These are phyloP conservation scores for Boletus subcaerulescens DNA, from an alignment of 768 basidiomycete genomes.

Conservation along the genomic window DNA sequence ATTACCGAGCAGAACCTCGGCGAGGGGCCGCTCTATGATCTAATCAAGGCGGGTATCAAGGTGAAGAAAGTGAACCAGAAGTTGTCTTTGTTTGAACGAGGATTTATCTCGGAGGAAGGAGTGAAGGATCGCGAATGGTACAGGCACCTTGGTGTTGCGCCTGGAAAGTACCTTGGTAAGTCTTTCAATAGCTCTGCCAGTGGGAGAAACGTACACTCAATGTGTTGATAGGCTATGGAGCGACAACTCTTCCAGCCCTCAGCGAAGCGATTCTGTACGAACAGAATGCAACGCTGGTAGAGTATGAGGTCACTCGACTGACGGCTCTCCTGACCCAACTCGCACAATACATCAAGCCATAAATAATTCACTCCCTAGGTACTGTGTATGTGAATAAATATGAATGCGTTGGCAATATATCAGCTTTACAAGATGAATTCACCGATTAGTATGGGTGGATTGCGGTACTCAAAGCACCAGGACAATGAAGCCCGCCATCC, in stretches of 20 bases:
- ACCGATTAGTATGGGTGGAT: no score
- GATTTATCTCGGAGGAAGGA: constrained; percentile 76
- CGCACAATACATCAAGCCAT: constrained; percentile 32
- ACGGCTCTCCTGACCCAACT: constrained; percentile 52
- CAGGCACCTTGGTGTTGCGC: constrained; percentile 79
- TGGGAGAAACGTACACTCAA: not conserved
- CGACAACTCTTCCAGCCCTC: constrained; percentile 79
- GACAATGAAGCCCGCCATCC: not conserved
- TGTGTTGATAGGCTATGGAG: constrained; percentile 61
- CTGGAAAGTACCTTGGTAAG: constrained; percentile 80
- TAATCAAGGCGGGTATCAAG: constrained; percentile 58
- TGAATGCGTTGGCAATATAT: not conserved
- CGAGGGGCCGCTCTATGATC: constrained; percentile 36
- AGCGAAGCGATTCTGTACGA: constrained; percentile 76
- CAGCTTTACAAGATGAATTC: no score
- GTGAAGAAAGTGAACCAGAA: constrained; percentile 62
- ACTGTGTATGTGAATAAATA: not conserved
- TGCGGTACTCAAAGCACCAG: not conserved
- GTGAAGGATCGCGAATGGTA: constrained; percentile 86
- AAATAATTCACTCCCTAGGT: not conserved
- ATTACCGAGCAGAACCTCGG: constrained; percentile 5
- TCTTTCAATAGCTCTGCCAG: constrained; percentile 1
- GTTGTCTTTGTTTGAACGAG: constrained; percentile 68
- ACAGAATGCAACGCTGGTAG: constrained; percentile 55
- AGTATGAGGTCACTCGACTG: constrained; percentile 59